Base-by-base conservation (phyloP, 345 rosid genomes). In the Camelina hispida region DNA sequence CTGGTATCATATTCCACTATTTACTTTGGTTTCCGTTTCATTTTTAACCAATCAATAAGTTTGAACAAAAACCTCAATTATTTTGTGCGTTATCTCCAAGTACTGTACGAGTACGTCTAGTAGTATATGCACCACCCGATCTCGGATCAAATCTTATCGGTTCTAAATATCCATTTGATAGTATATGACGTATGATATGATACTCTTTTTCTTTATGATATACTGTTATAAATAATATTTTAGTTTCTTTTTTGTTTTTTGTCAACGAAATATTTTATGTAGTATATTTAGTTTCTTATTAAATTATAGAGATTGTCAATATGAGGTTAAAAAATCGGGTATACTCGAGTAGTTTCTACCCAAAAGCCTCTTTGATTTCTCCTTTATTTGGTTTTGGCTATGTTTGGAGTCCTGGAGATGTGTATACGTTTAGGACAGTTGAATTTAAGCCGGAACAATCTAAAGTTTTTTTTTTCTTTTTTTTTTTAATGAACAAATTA, bases 1-100 rank as follows among this genome's bases (percentile, higher is more conserved):
- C 75, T 35, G 67, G 75, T 71, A 54, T 23, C 0, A 23, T 28
- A 28, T 28, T 40, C 44, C 38, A 35, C 54, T 40, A 15, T 44
- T 15, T 5, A 44, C 17, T 44, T 1, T 15, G 15, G 16, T 44
- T 6, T n/a, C 23, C n/a, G 23, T 6, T 1, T 52, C 57, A 9
- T 18, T 17, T 18, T 18, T 9, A 18, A 20, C 14, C 25, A 20
- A 20, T 20, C 14, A 9, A 9, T 51, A 10, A 51, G 7, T 51
- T 51, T 51, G 55, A 20, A 42, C 47, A 9, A 50, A 15, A 46
- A 6, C 51, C 51, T n/a, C 9, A 46, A 43, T 43, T 43, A 5
- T 43, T 43, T 15, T 15, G 7, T 44, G 50, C 8, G 1, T 44
- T 44, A 44, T 44, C 17, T 43, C 15, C 44, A 12, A 44, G 50